Base-by-base conservation (phyloP, 1,284 basidiomycete species). In the Sanghuangporus weigelae region DNA sequence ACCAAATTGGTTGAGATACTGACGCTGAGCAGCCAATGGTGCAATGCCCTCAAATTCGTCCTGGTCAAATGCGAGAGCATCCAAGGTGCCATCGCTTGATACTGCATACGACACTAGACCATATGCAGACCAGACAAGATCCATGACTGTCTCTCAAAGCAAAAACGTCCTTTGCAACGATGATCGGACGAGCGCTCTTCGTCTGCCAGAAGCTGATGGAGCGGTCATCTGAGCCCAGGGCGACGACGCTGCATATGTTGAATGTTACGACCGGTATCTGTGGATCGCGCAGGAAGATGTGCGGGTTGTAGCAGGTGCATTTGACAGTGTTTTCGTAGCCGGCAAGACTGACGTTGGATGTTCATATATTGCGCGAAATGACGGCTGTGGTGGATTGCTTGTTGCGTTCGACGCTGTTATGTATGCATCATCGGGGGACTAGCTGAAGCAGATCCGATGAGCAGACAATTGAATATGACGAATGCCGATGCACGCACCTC, bases 271-370 rank as follows among this genome's bases (percentile, higher is more conserved):
- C 81, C 1, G 90, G 82, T n/a, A 78, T 72, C 1, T 78, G 72
- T 16, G 84, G 79, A 68, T 93, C 87, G 26, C 91, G 84, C 59
- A 96, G 81, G 75, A 97, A 97, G 16, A 97, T 88, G 67, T 94
- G 89, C 0, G 95, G 95, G 71, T 96, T 96, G 74, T 97, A 98
- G 0, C 90, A 81, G 19, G 94, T 92, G 54, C 96, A 95, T 77
- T 97, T 92, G n/a, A 99, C 91, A 0, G 95, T 96, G 71, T 98
- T 97, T 73, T 96, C 94, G 72, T 99, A 97, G 0, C 96, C 96
- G 49, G 99, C 96, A 59, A 99, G 82, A 67, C 91, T 95, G 59
- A 96, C 95, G 64, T 95, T 91, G 7, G 90, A 90, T 1, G 86
- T 87, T 95, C 94, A 97, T 6, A 86, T 82, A 56, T 89, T 87